These are phyloP conservation scores for Phlegmacium glaucopus DNA, from an alignment of 768 basidiomycete species.

Conservation along the genomic window DNA sequence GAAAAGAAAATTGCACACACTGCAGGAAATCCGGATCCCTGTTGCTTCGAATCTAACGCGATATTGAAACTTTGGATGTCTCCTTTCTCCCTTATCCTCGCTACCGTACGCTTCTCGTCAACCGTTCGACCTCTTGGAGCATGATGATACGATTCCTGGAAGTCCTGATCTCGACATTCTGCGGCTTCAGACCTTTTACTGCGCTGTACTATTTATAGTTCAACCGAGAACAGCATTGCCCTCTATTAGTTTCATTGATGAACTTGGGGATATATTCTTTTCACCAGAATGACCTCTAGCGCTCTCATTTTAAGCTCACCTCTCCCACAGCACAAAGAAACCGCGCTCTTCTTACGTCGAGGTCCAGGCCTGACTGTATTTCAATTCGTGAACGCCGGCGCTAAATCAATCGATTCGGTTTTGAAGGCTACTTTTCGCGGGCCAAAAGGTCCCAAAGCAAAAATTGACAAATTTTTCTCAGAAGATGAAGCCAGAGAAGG, in stretches of 20 bases:
- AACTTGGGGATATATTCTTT: no score
- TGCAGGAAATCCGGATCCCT: conserved; percentile 87
- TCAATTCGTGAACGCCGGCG: no score
- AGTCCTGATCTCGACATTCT: conserved; percentile 45
- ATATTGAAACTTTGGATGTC: conserved; percentile 85
- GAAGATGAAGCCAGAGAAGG: no score
- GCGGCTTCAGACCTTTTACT: conserved; percentile 47
- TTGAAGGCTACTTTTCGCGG: no score
- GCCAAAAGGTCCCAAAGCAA: no score
- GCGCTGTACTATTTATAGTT: conserved; percentile 53
- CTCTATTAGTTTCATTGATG: conserved; percentile 52
- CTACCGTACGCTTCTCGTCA: conserved; percentile 71
- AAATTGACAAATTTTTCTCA: no score
- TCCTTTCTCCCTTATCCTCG: conserved; percentile 80
- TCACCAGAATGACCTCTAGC: no score
- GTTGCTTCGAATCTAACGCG: conserved; percentile 90
- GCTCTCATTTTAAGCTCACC: no score
- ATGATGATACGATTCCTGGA: conserved; percentile 46
- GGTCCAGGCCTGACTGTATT: no score
- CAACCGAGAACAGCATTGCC: conserved; percentile 40
- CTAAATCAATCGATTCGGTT: no score
- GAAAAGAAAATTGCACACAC: conserved; percentile 40
- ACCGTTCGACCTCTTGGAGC: conserved; percentile 56
- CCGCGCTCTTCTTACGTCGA: no score
- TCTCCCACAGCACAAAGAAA: no score